Base-by-base conservation (phyloP, 139 green algal genomes). In the Coccomyxa sp. region DNA sequence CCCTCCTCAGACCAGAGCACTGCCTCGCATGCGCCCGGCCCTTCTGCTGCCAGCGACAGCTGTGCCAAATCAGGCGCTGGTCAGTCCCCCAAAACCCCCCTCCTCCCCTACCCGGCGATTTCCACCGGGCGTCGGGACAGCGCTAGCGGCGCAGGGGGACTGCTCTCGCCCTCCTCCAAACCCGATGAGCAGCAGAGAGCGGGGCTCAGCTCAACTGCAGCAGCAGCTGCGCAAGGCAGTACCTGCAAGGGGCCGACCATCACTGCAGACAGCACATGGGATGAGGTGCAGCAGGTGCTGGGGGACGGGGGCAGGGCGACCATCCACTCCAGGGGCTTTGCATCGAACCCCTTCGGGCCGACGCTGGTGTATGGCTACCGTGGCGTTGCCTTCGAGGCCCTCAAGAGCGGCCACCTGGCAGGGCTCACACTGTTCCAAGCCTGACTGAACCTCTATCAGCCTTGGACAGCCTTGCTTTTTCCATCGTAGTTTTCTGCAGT, bases 311-410 rank as follows among this genome's bases (percentile, higher is more conserved):
- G 85, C 13, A 79, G 85, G 58, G 88, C 89, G 13, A 81, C 86
- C 13, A 88, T 93, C 38, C 89, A 92, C 60, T 88, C 85, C 17
- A 58, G 87, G 58, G 89, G 86, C 58, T 76, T 80, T n/a, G 81
- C 58, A 27, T 58, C 58, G 59, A 89, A 85, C 67, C 87, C 89
- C 25, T 93, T 88, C 83, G 89, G 87, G 0, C 89, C 89, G 77
- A 92, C 87, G n/a, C 82, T 86, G 74, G 83, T 93, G 57, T 87
- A 92, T 60, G 90, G 89, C 16, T 93, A 90, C 82, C 77, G 83
- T 23, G 82, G 92, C 45, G 74, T 89, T 11, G 90, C 88, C 0
- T 93, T 93, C 82, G 90, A 93, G 80, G 85, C 90, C 31, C 82
- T 86, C 63, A 81, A 82, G 23, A 87, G 59, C 32, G 89, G 89